Conservation (phyloP, 139 green algal genomes). For the Picochlorum sp. region DNA sequence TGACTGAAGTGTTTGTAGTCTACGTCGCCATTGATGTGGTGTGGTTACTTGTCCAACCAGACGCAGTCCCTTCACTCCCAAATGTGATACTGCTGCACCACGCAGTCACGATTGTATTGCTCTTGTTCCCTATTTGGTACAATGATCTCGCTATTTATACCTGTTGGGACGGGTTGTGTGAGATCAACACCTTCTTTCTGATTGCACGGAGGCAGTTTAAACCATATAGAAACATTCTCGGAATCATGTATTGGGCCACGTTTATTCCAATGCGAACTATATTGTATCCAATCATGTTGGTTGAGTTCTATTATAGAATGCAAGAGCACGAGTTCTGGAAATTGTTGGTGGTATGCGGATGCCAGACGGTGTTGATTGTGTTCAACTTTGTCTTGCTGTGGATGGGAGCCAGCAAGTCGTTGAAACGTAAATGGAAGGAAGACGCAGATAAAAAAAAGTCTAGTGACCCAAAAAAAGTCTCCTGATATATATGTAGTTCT, state of each 20-base stretch:
- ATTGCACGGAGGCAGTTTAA: constrained; percentile 37
- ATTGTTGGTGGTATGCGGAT: constrained; percentile 2
- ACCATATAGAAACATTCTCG: not conserved
- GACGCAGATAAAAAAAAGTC: not conserved
- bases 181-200: constrained; percentile 53
- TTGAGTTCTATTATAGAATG: constrained; percentile 21
- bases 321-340: not conserved
- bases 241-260: constrained; percentile 27
- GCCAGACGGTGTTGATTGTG: constrained; percentile 15
- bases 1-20: constrained; percentile 15
- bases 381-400: constrained; percentile 29
- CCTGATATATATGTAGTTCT: too few relatives aligned
- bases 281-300: constrained; percentile 35
- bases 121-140: constrained; percentile 30
- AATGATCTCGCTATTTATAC: constrained; percentile 24
- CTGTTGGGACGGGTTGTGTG: constrained; percentile 32
- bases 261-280: constrained; percentile 36
- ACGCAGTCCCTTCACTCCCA: constrained; percentile 27
- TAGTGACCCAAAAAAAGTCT: not conserved
- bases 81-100: constrained; percentile 40
- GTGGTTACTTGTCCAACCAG: constrained; percentile 33
- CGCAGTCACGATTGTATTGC: constrained; percentile 27
- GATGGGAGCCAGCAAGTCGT: constrained; percentile 16
- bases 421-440: constrained; percentile 2
- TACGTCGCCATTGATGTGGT: constrained; percentile 35